Conservation (phyloP, 306 rosid species). For the Cucurbita ficifolia region DNA sequence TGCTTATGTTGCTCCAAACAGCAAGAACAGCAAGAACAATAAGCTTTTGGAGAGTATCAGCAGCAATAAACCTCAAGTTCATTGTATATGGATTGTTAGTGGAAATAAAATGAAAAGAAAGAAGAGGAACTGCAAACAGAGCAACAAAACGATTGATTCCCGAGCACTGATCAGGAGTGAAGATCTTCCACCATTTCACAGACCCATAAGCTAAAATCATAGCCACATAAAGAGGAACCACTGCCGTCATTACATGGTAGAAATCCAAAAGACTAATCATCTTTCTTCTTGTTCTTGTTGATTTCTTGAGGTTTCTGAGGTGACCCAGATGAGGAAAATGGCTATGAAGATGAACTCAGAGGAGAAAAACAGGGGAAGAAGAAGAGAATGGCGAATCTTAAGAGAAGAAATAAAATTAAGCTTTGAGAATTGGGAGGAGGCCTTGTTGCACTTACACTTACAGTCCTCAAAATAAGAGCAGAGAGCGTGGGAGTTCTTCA, state of each 20-base stretch:
- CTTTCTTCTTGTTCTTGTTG: background rate
- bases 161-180: conserved; percentile 80
- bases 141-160: conserved; percentile 90
- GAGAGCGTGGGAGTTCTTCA: conserved; percentile 1
- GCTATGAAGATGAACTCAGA: background rate
- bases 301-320: background rate
- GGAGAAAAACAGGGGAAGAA: background rate
- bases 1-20: conserved; percentile 45
- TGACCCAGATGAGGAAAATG: conserved; percentile 2
- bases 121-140: conserved; percentile 76
- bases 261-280: conserved; percentile 66
- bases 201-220: conserved; percentile 88
- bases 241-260: conserved; percentile 88
- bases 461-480: conserved; percentile 8
- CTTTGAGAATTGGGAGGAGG: conserved; percentile 9
- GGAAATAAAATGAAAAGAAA: conserved; percentile 81
- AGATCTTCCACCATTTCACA: conserved; percentile 93
- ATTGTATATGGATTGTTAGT: conserved; percentile 65
- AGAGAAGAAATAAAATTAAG: background rate
- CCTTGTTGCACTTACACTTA: conserved; percentile 1
- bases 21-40: conserved; percentile 43
- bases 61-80: conserved; percentile 70
- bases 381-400: conserved; percentile 10
- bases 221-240: conserved; percentile 87
- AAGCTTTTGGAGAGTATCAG: conserved; percentile 75